These are phyloP conservation scores for Magnolia kwangsiensis DNA, from an alignment of 164 flowering plant genomes.

Conservation along the genomic window DNA sequence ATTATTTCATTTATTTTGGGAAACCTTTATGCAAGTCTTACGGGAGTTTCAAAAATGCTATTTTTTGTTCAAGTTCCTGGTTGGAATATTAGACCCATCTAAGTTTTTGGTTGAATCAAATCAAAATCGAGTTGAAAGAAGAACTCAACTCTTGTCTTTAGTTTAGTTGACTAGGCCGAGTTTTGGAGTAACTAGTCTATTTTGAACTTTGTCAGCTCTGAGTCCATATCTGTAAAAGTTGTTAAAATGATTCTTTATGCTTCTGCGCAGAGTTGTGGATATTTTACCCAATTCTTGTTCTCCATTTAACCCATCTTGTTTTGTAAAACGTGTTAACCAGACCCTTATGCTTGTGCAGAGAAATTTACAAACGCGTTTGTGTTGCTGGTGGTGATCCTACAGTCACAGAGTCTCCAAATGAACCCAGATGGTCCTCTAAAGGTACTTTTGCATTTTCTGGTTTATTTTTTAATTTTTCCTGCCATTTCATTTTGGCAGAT, in stretches of 20 bases:
- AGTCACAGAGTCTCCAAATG: slow-evolving; percentile 79
- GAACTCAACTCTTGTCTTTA: neutral
- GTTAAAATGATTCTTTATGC: no score
- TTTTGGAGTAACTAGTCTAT: neutral
- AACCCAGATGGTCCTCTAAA: slow-evolving; percentile 85
- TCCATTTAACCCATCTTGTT: slow-evolving; percentile 1
- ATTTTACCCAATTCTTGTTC: no score
- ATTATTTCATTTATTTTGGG: no score
- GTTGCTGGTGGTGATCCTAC: slow-evolving; percentile 77
- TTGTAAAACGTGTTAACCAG: neutral
- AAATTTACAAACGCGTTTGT: slow-evolving; percentile 58
- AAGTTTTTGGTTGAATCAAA: neutral
- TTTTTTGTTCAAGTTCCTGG: neutral
- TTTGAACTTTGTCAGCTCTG: no score
- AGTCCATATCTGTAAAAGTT: no score
- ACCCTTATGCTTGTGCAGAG: slow-evolving; percentile 33
- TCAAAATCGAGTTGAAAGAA: neutral
- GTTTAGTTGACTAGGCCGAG: neutral
- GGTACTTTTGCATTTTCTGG: slow-evolving; percentile 31
- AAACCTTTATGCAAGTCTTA: neutral
- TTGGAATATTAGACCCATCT: neutral
- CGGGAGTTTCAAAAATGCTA: neutral
- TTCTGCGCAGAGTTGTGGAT: no score
- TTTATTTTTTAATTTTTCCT: no score
- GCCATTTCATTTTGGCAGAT: no score